Evolutionary conservation across 371 early-diverging fungal species (phyloP), one percentile per base, ranked within the genome.

Genomic region (Circinella umbellata): DNA sequence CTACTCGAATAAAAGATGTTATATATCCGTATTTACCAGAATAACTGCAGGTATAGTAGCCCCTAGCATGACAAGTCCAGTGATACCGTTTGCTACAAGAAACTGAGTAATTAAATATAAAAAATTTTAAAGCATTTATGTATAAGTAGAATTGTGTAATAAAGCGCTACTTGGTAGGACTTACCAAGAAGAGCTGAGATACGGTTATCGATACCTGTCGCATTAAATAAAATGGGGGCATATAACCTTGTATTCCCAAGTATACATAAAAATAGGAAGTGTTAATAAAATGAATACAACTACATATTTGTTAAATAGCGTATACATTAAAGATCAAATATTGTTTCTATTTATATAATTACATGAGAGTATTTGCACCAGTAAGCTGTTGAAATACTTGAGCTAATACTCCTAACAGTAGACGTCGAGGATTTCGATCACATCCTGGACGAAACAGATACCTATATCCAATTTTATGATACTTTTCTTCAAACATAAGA

Each of bases 321-420:
- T 27, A 27, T 27, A 42, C 3, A 42, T 9, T 42, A 42, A 42
- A 42, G 9, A 11, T 9, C 15, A 38, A 54, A 39, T 15, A 13
- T 10, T 55, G 49, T 11, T 55, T 17, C 3, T 57, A 34, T 42
- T 42, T 18, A 18, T 27, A 48, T 60, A n/a, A 11, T 20, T 91
- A 93, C 91, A 93, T 82, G 66, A 91, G 79, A 15, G 87, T 85
- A 74, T 90, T 94, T 73, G 92, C 90, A 38, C 94, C 94, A 3
- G 89, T 91, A 10, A 92, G 78, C 75, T 94, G 94, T 68, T 91
- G 91, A 72, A 92, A 88, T 27, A 80, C 81, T 73, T 94, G 94
- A 59, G 92, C 87, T 17, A 83, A 71, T 42, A 93, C 78, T 11
- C 92, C 94, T 13, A 95, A 73, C 27, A 88, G 70, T 14, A 91